Evolutionary conservation across 2,329 filamentous ascomycete genomes (phyloP), one percentile per base, ranked within the genome.

Genomic region (Myrmaecium sp.): DNA sequence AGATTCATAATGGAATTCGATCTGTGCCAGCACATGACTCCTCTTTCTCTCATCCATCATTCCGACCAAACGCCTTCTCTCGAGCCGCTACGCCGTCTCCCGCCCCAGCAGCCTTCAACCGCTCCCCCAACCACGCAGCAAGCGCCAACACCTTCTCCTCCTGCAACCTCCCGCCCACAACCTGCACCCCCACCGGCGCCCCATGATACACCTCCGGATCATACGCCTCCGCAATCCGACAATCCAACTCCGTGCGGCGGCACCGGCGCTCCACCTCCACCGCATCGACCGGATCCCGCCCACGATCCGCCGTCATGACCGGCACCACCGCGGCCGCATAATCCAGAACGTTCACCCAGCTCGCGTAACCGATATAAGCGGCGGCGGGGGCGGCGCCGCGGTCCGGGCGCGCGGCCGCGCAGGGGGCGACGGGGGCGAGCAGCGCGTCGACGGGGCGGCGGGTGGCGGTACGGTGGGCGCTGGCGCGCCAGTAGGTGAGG

Each of bases 311-410:
- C 22, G 44, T 55, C 0, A 65, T 69, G 1, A 72, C 62, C 0
- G 69, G 69, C 11, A 74, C 51, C 2, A 63, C 54, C 0, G 60
- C 57, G 17, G 51, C 51, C 1, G 59, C 64, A 30, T 72, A 72
- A 38, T 73, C 66, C 11, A 71, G 35, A 11, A 66, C 25, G 35
- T 73, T 74, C 23, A 69, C 52, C 35, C 37, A 56, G 2, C 38
- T 36, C 1, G 48, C 51, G 31, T 62, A 64, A 23, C 52, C 59
- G 30, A 57, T 49, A 34, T 60, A 55, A 10, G 49, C 54, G 38
- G 56, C 69, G 29, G 56, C 53, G 6, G 51, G 49, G n/a, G n/a
- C n/a, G n/a, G n/a, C n/a, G n/a, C n/a, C n/a, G n/a, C n/a, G n/a
- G n/a, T n/a, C n/a, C 0, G 55, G 61, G 20, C 59, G 49, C 1